Base-by-base conservation (phyloP, 768 basidiomycete genomes). In the Suillus subluteus region DNA sequence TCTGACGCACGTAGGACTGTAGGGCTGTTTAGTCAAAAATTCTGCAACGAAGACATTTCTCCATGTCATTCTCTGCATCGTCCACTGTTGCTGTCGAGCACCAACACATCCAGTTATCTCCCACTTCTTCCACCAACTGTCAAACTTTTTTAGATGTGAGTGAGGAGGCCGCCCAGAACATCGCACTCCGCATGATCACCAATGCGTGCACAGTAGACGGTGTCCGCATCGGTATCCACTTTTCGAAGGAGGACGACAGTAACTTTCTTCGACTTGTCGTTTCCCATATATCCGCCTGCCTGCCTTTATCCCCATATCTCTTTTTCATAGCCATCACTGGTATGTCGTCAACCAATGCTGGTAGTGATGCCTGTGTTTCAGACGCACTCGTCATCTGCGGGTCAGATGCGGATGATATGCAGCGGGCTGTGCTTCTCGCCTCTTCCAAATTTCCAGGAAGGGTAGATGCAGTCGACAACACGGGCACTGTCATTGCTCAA, bases 401-500 rank as follows among this genome's bases (percentile, higher is more conserved):
- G 13, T 86, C 89, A 8, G 82, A 84, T 1, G 76, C 79, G 15
- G 82, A 84, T 11, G 83, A 85, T 58, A 82, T 92, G 30, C 85
- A 89, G 64, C 86, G 90, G n/a, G 90, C 91, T 0, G 82, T 86
- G 26, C 82, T 91, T 7, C 85, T 93, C 63, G 82, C 84, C 11
- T 81, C 81, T 63, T 84, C 90, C 41, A 92, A 92, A 73, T 90
- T 94, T 72, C 79, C 90, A 21, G 88, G 87, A 4, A 83, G 90
- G 12, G 76, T 91, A 32, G 73, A 79, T 43, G 70, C 79, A 38
- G 78, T 82, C 16, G 70, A 72, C 4, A 80, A 76, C 40, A 78
- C 78, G 35, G 76, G 76, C 32, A 72, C 73, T 56, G 62, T 70
- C n/a, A 76, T 82, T 69, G 71, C 52, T 54, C 52, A 54, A 26